Percentiles rank a stretch among this genome's conserved stretches.
Evolutionary conservation across 176 grass and related monocot genomes (phyloP).

Genomic region (Oryza australiensis): DNA sequence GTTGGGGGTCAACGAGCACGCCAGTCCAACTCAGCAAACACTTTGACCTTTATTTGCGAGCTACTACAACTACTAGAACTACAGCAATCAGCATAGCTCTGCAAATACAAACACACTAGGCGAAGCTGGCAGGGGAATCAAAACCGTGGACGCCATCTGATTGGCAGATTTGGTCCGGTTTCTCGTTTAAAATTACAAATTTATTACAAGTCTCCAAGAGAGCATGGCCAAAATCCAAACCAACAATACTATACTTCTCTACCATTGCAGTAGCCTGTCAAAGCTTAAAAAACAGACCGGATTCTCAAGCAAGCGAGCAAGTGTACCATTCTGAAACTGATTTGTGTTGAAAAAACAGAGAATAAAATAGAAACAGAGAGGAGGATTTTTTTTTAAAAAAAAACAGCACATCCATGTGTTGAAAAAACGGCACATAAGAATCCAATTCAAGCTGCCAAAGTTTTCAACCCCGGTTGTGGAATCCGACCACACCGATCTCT

Average conservation of each 20-base stretch:
- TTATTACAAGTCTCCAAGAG: background rate
- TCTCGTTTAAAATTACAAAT: background rate
- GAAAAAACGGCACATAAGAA: constrained; percentile 42
- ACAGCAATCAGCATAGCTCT: constrained; percentile 31
- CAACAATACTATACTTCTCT: constrained; percentile 13
- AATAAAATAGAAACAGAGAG: background rate
- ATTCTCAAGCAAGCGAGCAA: background rate
- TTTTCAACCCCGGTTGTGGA: constrained; percentile 52
- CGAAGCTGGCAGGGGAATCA: constrained; percentile 28
- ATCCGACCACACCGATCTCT: constrained; percentile 35
- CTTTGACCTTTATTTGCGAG: constrained; percentile 24
- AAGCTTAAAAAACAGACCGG: constrained; percentile 9
- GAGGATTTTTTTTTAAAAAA: background rate
- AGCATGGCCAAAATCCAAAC: constrained; percentile 24
- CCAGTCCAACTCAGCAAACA: constrained; percentile 36
- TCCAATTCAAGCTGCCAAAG: constrained; percentile 42
- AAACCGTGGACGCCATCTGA: constrained; percentile 40
- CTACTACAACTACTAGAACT: background rate
- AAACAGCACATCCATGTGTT: constrained; percentile 26
- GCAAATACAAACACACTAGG: constrained; percentile 11
- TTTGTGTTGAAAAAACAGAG: background rate
- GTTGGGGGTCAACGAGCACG: constrained; percentile 38
- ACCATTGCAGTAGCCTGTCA: constrained; percentile 31
- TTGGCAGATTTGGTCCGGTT: constrained; percentile 13
- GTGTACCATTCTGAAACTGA: background rate